phyloP scores from a whole-genome alignment of 1,139 yeast species.

The Suhomyces kunorum region DNA sequence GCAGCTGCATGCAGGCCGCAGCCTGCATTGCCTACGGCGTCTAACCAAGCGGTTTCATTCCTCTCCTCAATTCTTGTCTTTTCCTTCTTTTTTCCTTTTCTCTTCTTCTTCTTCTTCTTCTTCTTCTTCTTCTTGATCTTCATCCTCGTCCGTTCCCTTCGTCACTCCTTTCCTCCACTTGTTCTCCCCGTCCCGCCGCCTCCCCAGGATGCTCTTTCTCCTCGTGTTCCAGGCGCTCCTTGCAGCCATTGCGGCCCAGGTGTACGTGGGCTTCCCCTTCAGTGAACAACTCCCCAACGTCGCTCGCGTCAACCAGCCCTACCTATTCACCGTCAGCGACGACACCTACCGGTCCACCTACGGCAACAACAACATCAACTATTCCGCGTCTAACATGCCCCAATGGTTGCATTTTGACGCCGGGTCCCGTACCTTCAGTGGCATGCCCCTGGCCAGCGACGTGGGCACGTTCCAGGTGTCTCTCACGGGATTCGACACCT shows the following conservation, averaged over 20 bases:
- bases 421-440: conserved; percentile 59
- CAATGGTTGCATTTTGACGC: conserved; percentile 77
- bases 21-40: no score
- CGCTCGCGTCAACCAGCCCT: conserved; percentile 66
- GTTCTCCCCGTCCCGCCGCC: background rate
- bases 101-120: background rate
- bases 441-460: conserved; percentile 57
- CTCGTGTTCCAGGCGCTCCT: conserved; percentile 16
- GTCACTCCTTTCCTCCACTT: background rate
- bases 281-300: conserved; percentile 83
- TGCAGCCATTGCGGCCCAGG: conserved; percentile 22
- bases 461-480: conserved; percentile 50
- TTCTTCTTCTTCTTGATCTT: background rate
- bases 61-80: background rate
- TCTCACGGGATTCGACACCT: conserved; percentile 64
- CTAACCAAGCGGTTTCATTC: no score
- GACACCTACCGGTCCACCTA: conserved; percentile 65
- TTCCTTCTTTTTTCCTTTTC: background rate
- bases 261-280: conserved; percentile 75
- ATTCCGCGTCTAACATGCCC: conserved; percentile 63
- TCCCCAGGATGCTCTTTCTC: conserved; percentile 12
- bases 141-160: background rate
- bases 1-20: no score
- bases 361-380: conserved; percentile 43
- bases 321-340: conserved; percentile 67